Conservation (phyloP, 2,329 filamentous ascomycete genomes). For the Fusarium tricinctum region DNA sequence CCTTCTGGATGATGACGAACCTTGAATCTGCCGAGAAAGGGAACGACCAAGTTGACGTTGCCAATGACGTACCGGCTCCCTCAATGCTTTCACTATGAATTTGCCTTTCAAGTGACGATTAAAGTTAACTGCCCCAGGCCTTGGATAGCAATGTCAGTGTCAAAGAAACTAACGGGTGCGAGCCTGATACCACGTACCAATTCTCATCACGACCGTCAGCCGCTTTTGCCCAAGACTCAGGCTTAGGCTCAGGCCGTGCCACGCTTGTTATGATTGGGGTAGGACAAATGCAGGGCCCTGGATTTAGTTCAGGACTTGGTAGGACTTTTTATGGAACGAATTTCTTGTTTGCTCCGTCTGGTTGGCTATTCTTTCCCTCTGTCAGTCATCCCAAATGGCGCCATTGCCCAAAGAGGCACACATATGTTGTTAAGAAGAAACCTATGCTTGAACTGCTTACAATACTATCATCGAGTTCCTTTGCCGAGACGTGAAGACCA, state of each 20-base stretch:
- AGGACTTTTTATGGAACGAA: slow-evolving; percentile 23
- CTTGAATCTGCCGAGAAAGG: too few relatives aligned
- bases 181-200: slow-evolving; percentile 11
- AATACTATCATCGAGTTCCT: too few relatives aligned
- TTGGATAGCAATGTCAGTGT: background rate
- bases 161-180: background rate
- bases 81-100: background rate
- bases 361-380: background rate
- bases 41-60: background rate
- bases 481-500: too few relatives aligned
- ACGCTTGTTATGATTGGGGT: background rate
- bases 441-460: too few relatives aligned
- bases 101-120: background rate
- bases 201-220: background rate
- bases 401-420: too few relatives aligned
- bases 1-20: too few relatives aligned
- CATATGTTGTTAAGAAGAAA: too few relatives aligned
- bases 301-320: slow-evolving; percentile 21
- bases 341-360: slow-evolving; percentile 9
- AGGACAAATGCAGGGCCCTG: slow-evolving; percentile 13
- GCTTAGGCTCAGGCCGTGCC: too few relatives aligned
- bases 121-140: background rate
- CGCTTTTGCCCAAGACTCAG: too few relatives aligned
- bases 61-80: background rate
- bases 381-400: background rate